Base-by-base conservation (phyloP, 148 eudicot species). In the Suaeda aralocaspica region DNA sequence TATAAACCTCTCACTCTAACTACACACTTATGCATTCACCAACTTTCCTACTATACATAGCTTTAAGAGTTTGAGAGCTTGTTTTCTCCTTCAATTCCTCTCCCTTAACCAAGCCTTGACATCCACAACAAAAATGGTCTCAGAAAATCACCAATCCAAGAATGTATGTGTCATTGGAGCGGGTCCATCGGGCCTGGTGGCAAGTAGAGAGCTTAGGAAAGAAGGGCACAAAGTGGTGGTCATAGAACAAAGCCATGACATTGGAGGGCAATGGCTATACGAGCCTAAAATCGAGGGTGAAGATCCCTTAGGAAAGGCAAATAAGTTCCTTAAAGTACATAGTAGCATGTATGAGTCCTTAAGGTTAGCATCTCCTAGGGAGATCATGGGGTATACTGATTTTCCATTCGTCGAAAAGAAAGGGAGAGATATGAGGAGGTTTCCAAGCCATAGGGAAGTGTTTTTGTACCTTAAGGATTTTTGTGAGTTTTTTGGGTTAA, bases 221-320 rank as follows among this genome's bases (percentile, higher is more conserved):
- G 96, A 90, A 76, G 90, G 92, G 18, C 96, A 90, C 63, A 80
- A 21, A 9, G 92, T 81, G 80, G 87, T 78, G 50, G 92, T 90
- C 13, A 62, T 87, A n/a, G 96, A 90, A 51, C 92, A 90, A 80
- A 90, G 77, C 77, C 87, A 85, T 77, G 96, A 90, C 49, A 82
- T 90, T 52, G 96, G 96, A 70, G 96, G 96, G 34, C 96, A 90
- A 74, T 90, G 96, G 96, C 83, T 90, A 0, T 90, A 90, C 66
- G 81, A 86, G 24, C 82, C 90, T n/a, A 83, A 82, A 59, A 78
- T 82, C 34, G 84, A 87, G 59, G 79, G 64, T 45, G 88, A 90
- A 36, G 84, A 86, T 74, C 86, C 90, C 25, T 72, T 89, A 66
- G 96, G 96, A 29, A 68, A 57, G 76, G 64, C 72, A 33, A 63